Evolutionary conservation across 164 flowering plant species (phyloP).

Genomic region (Euptelea pleiosperma): DNA sequence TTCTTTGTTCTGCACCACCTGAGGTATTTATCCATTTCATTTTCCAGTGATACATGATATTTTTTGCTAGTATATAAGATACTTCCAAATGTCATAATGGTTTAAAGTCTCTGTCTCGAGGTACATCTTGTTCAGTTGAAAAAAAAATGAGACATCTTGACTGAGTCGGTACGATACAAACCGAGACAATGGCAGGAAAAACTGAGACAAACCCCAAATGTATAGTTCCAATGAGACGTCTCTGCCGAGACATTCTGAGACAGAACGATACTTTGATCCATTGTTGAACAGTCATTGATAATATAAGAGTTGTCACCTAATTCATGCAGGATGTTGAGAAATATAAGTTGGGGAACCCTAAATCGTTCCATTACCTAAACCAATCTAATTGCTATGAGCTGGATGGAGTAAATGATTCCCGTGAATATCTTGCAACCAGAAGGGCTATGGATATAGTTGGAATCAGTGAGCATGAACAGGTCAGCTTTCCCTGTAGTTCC

Average conservation of each 20-base stretch:
- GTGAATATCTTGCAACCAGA: slow-evolving; percentile 91
- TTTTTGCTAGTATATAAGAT: too few relatives aligned
- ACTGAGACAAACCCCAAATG: too few relatives aligned
- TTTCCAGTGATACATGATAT: too few relatives aligned
- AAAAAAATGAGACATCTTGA: too few relatives aligned
- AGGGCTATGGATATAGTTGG: slow-evolving; percentile 99
- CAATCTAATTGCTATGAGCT: slow-evolving; percentile 80
- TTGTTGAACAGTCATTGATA: background rate
- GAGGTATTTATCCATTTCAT: slow-evolving; percentile 45
- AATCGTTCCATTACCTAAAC: slow-evolving; percentile 79
- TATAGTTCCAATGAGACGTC: too few relatives aligned
- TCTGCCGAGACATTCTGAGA: too few relatives aligned
- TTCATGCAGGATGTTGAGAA: slow-evolving; percentile 51
- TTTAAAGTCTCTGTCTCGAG: too few relatives aligned
- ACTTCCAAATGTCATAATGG: too few relatives aligned
- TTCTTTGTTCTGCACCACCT: slow-evolving; percentile 78
- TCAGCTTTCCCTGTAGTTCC: slow-evolving; percentile 21
- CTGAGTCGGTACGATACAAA: too few relatives aligned
- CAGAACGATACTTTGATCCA: too few relatives aligned
- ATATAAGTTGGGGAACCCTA: slow-evolving; percentile 70
- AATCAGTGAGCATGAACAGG: slow-evolving; percentile 94
- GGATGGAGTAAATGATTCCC: slow-evolving; percentile 82
- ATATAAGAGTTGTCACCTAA: background rate
- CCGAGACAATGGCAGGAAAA: too few relatives aligned
- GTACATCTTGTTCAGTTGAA: too few relatives aligned